phyloP scores from a whole-genome alignment of 306 rosid species.

The Betula pendula region DNA sequence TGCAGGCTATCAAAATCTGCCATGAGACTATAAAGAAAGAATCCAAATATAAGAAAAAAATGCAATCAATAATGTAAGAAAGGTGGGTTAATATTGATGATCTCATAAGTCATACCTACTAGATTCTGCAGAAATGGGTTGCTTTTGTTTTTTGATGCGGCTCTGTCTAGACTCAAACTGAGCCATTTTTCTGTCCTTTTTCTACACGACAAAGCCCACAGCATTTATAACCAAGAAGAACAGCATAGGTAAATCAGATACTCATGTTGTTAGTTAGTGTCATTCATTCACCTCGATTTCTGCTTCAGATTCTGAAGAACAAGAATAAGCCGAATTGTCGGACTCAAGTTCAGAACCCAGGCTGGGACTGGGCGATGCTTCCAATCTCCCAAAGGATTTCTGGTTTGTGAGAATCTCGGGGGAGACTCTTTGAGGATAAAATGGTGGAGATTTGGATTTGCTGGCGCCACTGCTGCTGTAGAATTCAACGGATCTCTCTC shows the following conservation, averaged over 20 bases:
- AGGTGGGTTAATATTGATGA: conserved; percentile 16
- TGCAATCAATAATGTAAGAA: conserved; percentile 25
- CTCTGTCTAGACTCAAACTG: conserved; percentile 45
- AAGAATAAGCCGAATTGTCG: conserved; percentile 33
- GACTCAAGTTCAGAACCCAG: conserved; percentile 42
- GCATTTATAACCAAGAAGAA: conserved; percentile 26
- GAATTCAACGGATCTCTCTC: conserved; percentile 48
- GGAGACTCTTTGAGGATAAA: conserved; percentile 63
- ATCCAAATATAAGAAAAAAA: conserved; percentile 34
- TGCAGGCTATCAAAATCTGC: conserved; percentile 44
- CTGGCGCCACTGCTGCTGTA: conserved; percentile 39
- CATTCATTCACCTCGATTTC: conserved; percentile 64
- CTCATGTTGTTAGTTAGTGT: conserved; percentile 38
- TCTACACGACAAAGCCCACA: conserved; percentile 48
- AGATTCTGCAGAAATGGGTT: conserved; percentile 45
- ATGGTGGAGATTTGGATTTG: conserved; percentile 30
- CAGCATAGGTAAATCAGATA: conserved; percentile 53
- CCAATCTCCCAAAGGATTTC: conserved; percentile 34
- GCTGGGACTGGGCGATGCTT: conserved; percentile 36
- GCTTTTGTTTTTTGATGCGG: conserved; percentile 46
- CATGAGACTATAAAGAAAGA: conserved; percentile 47
- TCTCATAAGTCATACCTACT: conserved; percentile 55
- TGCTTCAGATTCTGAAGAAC: conserved; percentile 56
- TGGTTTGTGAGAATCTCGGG: conserved; percentile 36
- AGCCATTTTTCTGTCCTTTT: conserved; percentile 45